These are phyloP conservation scores for Paspalum vaginatum DNA, from an alignment of 176 grass and related monocot species.

Conservation along the genomic window DNA sequence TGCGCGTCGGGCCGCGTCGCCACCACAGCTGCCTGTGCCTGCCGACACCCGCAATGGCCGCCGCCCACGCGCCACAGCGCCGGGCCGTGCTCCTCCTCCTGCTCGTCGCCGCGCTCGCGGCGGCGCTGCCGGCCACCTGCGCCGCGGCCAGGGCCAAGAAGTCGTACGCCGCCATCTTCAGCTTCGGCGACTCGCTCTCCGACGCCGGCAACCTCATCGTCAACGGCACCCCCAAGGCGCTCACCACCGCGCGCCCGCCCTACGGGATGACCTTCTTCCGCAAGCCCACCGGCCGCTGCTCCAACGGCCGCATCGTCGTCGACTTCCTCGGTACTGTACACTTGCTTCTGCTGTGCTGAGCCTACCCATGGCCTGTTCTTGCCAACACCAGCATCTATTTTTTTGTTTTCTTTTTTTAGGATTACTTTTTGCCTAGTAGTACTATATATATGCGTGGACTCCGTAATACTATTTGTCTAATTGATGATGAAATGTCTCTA, in stretches of 20 bases:
- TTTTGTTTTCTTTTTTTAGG: background rate
- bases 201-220: slow-evolving; percentile 75
- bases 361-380: background rate
- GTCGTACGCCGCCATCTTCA: slow-evolving; percentile 68
- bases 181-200: slow-evolving; percentile 79
- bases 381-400: background rate
- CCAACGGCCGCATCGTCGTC: slow-evolving; percentile 67
- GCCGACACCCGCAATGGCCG: slow-evolving; percentile 50
- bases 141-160: slow-evolving; percentile 36
- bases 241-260: slow-evolving; percentile 56
- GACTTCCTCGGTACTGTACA: slow-evolving; percentile 62
- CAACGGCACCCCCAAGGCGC: slow-evolving; percentile 47
- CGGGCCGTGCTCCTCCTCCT: background rate
- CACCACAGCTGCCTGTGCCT: slow-evolving; percentile 4
- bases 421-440: background rate
- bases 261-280: slow-evolving; percentile 71
- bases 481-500: slow-evolving; percentile 8
- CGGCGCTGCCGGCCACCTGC: slow-evolving; percentile 21
- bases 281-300: slow-evolving; percentile 70
- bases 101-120: background rate
- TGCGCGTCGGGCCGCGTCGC: slow-evolving; percentile 26
- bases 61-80: background rate
- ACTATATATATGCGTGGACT: background rate
- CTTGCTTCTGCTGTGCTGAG: background rate
- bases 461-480: background rate